Conservation (phyloP, 495 filamentous ascomycete species). For the Neurospora sp. region DNA sequence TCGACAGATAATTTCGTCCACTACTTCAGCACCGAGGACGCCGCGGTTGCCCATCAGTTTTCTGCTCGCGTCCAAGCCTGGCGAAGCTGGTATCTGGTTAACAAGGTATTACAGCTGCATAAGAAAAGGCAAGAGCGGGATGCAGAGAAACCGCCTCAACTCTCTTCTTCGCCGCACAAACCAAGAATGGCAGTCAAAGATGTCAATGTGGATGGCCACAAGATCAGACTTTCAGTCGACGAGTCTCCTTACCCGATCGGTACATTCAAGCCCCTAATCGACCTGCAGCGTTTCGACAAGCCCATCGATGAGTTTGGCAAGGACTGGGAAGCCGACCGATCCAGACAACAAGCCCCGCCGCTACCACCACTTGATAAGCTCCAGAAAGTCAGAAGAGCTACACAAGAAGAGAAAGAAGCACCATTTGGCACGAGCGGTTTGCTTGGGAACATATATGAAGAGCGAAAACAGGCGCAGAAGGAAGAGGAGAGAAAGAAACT, state of each 20-base stretch:
- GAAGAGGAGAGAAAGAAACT: conserved; percentile 7
- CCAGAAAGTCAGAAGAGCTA: neutral
- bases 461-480: conserved; percentile 24
- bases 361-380: neutral
- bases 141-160: conserved; percentile 21
- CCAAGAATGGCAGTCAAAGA: conserved; percentile 20
- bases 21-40: conserved; percentile 76
- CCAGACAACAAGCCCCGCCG: conserved; percentile 12
- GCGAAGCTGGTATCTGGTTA: conserved; percentile 83
- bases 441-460: conserved; percentile 33
- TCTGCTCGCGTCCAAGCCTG: conserved; percentile 62
- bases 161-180: conserved; percentile 2
- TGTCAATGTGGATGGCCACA: conserved; percentile 23
- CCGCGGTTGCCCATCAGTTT: conserved; percentile 52
- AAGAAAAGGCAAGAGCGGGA: conserved; percentile 4
- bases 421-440: conserved; percentile 29
- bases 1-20: conserved; percentile 79
- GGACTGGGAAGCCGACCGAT: conserved; percentile 15
- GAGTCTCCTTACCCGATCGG: conserved; percentile 42
- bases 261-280: conserved; percentile 45
- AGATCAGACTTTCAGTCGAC: conserved; percentile 23
- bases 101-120: conserved; percentile 23
- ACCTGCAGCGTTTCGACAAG: conserved; percentile 38
- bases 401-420: conserved; percentile 4
- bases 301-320: conserved; percentile 28